Base-by-base conservation (phyloP, 2,329 filamentous ascomycete species). In the Fusarium neocosmosporiellum region DNA sequence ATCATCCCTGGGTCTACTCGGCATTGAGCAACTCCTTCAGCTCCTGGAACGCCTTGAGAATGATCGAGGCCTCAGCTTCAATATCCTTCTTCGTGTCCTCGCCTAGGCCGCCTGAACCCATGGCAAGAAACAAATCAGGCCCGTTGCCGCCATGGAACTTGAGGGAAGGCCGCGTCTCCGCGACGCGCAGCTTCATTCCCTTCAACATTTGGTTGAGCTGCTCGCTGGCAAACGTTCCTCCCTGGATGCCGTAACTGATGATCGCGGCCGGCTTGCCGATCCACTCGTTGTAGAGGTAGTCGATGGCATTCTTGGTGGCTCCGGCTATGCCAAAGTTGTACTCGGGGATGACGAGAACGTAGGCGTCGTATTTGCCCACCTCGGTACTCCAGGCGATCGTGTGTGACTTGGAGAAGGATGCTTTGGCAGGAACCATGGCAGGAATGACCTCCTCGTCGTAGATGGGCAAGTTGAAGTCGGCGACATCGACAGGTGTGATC, bases 221-320 rank as follows among this genome's bases (percentile, higher is more conserved):
- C 2, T 58, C 57, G 6, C 36, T 70, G 1, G 72, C 63, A 4
- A 46, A 1, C 0, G 9, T 60, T 1, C 71, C 71, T n/a, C 69
- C 72, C 3, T 37, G 11, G 5, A 75, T 73, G 2, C 72, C 72
- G 6, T 75, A 74, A 7, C 69, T 74, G 10, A 74, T 37, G 2
- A 74, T 54, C 7, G 64, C 16, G 5, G 61, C 72, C 2, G 69
- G 54, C 29, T 75, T 74, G 2, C 69, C 72, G 3, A 48, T 39
- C 69, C 88, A 90, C 75, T 90, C 89, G 73, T 90, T 80, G 72
- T 84, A 86, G 1, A 92, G 83, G 74, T 89, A 91, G 77, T 91
- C 90, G 63, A 92, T 84, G 7, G 89, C 89, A 75, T 91, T 92
- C 82, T 91, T 91, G 57, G 88, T 79, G 8, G 81, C 84, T 0